Conservation (phyloP, 2,329 filamentous ascomycete species). For the Xylaria sp. region DNA sequence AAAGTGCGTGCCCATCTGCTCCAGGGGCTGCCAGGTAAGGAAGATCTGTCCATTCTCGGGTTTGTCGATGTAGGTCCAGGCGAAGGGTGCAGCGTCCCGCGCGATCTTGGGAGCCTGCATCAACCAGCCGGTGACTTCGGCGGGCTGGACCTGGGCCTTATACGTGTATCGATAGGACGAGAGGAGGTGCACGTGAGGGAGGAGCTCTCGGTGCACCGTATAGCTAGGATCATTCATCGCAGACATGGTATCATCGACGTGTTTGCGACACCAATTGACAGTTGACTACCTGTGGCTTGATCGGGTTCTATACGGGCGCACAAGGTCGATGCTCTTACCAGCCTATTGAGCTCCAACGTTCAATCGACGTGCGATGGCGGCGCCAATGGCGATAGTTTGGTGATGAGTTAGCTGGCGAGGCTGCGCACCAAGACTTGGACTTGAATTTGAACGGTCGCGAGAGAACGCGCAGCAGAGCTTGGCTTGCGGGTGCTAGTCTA, state of each 20-base stretch:
- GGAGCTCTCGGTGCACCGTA: slow-evolving; percentile 57
- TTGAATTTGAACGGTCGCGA: slow-evolving; percentile 23
- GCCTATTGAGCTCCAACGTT: neutral
- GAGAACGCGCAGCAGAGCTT: slow-evolving; percentile 24
- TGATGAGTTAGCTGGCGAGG: slow-evolving; percentile 17
- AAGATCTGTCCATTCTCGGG: slow-evolving; percentile 83
- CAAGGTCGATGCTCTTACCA: neutral
- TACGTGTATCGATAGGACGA: slow-evolving; percentile 82
- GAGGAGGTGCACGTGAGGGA: slow-evolving; percentile 88
- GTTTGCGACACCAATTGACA: slow-evolving; percentile 7
- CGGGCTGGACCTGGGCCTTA: slow-evolving; percentile 71
- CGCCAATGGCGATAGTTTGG: slow-evolving; percentile 3
- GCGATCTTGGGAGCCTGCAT: slow-evolving; percentile 83
- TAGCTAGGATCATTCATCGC: slow-evolving; percentile 52
- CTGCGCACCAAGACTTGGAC: slow-evolving; percentile 6
- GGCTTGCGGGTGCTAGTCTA: slow-evolving; percentile 5
- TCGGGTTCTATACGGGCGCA: neutral
- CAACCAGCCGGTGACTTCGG: slow-evolving; percentile 83
- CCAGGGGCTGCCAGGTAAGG: slow-evolving; percentile 85
- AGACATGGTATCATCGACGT: slow-evolving; percentile 33
- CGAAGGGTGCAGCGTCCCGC: slow-evolving; percentile 83
- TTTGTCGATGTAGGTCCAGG: slow-evolving; percentile 88
- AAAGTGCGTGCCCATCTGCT: slow-evolving; percentile 73
- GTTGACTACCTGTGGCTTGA: neutral
- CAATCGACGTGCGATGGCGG: neutral